Base-by-base conservation (phyloP, 306 rosid genomes). In the Vigna mungo region DNA sequence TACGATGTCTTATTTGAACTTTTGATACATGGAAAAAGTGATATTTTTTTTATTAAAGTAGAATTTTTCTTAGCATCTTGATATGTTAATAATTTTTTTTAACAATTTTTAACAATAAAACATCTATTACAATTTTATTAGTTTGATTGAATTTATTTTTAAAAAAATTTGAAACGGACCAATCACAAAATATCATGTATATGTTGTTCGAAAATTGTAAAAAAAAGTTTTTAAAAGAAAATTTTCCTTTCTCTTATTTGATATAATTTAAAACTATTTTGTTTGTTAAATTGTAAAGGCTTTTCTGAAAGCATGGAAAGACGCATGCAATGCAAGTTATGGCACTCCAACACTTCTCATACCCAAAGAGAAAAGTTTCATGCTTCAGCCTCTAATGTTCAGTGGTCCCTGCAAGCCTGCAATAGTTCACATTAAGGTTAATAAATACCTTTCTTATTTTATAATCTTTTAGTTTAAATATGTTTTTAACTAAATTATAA, bases 291-390 rank as follows among this genome's bases (percentile, higher is more conserved):
- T 39, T 64, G 71, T 2, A 12, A 41, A 90, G 92, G 88, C 91
- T 21, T 90, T 90, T 46, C 6, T 79, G 39, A 72, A 55, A 64
- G 92, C 96, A 77, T 90, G 90, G 90, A 7, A 39, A 1, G 85
- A 54, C 6, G 62, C 58, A 6, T 90, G 92, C 63, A 46, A 18
- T 59, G 63, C 83, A 76, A 68, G 47, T 37, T 1, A 72, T 21
- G 78, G 61, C 8, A 67, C 1, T 49, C 71, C 87, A 68, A 84
- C 89, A 1, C 71, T 89, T 4, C 0, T 54, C 10, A 69, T 83
- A 58, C 96, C 92, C 0, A 3, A 47, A 2, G 86, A 76, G 13
- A 84, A 80, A 65, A 78, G 7, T 8, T 89, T 86, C 69, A 4
- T 84, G 85, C 49, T 86, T 63, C 86, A 81, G 9, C 85, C 90